Evolutionary conservation across 805 yeast species (phyloP).

Genomic region (Kluyveromyces aestuarii): DNA sequence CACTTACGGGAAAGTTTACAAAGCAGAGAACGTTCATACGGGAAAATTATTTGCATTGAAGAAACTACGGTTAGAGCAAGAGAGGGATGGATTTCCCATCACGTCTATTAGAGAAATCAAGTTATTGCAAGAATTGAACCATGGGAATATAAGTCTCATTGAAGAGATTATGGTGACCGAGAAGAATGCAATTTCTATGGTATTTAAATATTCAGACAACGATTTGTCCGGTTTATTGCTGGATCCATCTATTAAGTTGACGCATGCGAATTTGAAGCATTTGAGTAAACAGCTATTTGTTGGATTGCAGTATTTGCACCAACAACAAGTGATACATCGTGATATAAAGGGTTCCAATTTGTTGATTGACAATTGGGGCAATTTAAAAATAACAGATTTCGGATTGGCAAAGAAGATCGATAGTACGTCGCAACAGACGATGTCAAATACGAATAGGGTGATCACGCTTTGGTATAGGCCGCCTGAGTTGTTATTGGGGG

Average conservation of each 20-base stretch:
- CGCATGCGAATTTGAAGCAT: slow-evolving; percentile 57
- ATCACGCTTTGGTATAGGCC: slow-evolving; percentile 97
- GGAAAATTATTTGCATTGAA: slow-evolving; percentile 77
- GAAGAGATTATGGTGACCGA: slow-evolving; percentile 83
- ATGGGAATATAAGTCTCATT: slow-evolving; percentile 72
- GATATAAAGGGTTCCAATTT: slow-evolving; percentile 80
- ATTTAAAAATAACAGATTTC: slow-evolving; percentile 68
- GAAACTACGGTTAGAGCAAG: slow-evolving; percentile 71
- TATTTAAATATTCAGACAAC: slow-evolving; percentile 88
- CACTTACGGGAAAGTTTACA: slow-evolving; percentile 63
- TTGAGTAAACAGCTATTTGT: slow-evolving; percentile 55
- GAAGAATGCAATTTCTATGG: slow-evolving; percentile 64
- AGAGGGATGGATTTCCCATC: slow-evolving; percentile 91
- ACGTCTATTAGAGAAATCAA: slow-evolving; percentile 91
- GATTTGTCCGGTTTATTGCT: slow-evolving; percentile 83
- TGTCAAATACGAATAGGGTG: slow-evolving; percentile 86
- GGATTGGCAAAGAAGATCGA: slow-evolving; percentile 68
- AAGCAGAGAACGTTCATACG: slow-evolving; percentile 61
- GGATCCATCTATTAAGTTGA: slow-evolving; percentile 57
- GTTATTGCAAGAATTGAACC: slow-evolving; percentile 66
- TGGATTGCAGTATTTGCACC: slow-evolving; percentile 64
- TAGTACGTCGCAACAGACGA: slow-evolving; percentile 42
- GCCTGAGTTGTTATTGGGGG: slow-evolving; percentile 84
- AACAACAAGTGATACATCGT: slow-evolving; percentile 61
- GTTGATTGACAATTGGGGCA: slow-evolving; percentile 52